These are phyloP conservation scores for Vitis hybrid DNA, from an alignment of 177 flowering plant species.

Conservation along the genomic window DNA sequence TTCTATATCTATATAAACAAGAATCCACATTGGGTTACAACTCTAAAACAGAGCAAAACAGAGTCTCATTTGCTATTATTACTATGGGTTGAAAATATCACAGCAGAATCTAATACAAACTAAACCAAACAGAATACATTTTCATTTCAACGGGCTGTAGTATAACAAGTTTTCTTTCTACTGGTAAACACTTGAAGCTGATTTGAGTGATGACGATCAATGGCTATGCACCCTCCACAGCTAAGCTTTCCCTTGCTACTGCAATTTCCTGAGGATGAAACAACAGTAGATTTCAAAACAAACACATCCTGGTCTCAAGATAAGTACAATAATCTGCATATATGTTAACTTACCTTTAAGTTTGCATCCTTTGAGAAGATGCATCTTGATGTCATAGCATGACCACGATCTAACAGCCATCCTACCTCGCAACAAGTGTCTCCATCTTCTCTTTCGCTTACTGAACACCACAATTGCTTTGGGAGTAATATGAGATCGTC, in stretches of 20 bases:
- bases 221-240: slow-evolving; percentile 10
- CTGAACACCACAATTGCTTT: slow-evolving; percentile 77
- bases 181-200: too few relatives aligned
- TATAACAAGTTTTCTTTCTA: too few relatives aligned
- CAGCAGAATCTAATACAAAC: too few relatives aligned
- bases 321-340: neutral
- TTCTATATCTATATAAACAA: neutral
- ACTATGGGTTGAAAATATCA: too few relatives aligned
- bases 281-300: neutral
- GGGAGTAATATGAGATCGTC: slow-evolving; percentile 59
- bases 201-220: neutral
- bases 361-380: slow-evolving; percentile 47
- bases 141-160: too few relatives aligned
- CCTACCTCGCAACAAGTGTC: slow-evolving; percentile 66
- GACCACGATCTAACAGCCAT: slow-evolving; percentile 67
- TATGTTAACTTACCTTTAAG: slow-evolving; percentile 56
- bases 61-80: too few relatives aligned
- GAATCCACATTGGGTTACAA: neutral
- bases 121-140: too few relatives aligned
- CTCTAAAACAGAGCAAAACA: too few relatives aligned
- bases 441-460: slow-evolving; percentile 41
- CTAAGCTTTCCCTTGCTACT: slow-evolving; percentile 37
- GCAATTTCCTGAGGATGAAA: slow-evolving; percentile 47
- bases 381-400: slow-evolving; percentile 72
- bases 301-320: neutral